Conservation (phyloP, 805 yeast genomes). For the Spathaspora gorwiae region DNA sequence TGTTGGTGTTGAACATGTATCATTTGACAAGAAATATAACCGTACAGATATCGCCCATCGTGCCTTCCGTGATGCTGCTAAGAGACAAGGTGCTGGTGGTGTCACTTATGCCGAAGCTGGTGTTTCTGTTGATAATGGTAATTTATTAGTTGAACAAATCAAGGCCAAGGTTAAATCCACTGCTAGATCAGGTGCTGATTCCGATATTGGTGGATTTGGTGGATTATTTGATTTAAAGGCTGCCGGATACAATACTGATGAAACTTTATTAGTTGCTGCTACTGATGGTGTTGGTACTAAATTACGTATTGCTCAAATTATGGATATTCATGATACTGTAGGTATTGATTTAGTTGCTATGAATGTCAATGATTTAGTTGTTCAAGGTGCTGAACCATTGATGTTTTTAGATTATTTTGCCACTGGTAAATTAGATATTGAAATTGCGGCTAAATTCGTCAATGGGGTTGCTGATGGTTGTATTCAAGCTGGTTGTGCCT, state of each 20-base stretch:
- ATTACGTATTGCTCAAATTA: slow-evolving; percentile 86
- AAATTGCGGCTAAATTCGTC: slow-evolving; percentile 82
- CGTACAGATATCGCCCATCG: slow-evolving; percentile 94
- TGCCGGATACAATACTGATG: slow-evolving; percentile 80
- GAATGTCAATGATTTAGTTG: slow-evolving; percentile 97
- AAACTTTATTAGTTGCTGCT: slow-evolving; percentile 88
- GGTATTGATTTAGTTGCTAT: slow-evolving; percentile 98
- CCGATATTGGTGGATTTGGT: slow-evolving; percentile 98
- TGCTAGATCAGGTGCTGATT: slow-evolving; percentile 92
- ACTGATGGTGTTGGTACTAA: slow-evolving; percentile 99
- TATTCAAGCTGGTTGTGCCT: slow-evolving; percentile 90
- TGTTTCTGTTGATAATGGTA: slow-evolving; percentile 96
- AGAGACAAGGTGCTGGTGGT: slow-evolving; percentile 18
- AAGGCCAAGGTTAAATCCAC: slow-evolving; percentile 89
- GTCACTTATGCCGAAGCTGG: slow-evolving; percentile 95
- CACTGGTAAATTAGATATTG: slow-evolving; percentile 82
- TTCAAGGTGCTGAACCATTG: slow-evolving; percentile 98
- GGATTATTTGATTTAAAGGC: slow-evolving; percentile 87
- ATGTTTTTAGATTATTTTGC: slow-evolving; percentile 96
- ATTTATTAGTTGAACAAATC: slow-evolving; percentile 81
- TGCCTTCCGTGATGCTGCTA: slow-evolving; percentile 65
- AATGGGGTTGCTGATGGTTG: slow-evolving; percentile 97
- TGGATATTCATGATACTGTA: slow-evolving; percentile 90
- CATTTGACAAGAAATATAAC: slow-evolving; percentile 72
- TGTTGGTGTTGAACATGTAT: slow-evolving; percentile 71